Percentiles rank a stretch among this genome's conserved stretches.
phyloP scores from a whole-genome alignment of 2,329 filamentous ascomycete genomes.

The Cladosporium austrohemisphaericum region DNA sequence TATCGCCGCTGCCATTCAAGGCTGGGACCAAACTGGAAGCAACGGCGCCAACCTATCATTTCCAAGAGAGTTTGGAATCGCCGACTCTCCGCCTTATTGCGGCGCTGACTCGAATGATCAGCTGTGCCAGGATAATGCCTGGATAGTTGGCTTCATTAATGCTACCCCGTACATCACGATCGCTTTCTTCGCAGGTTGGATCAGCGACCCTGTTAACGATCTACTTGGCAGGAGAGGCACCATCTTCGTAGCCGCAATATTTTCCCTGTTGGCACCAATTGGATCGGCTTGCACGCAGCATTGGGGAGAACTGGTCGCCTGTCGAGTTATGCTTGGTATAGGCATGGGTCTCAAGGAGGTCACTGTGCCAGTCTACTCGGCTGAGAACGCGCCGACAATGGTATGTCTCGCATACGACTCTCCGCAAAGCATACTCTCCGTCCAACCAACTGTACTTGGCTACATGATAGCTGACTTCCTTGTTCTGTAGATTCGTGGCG shows the following conservation, averaged over 20 bases:
- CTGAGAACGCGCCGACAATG: slow-evolving; percentile 53
- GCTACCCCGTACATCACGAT: slow-evolving; percentile 49
- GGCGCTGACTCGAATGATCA: slow-evolving; percentile 3
- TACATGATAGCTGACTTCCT: no score
- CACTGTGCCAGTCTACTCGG: slow-evolving; percentile 50
- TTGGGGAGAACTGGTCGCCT: slow-evolving; percentile 36
- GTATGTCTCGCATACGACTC: no score
- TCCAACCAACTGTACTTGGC: no score
- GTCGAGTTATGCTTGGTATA: slow-evolving; percentile 32
- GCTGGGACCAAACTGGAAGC: slow-evolving; percentile 52
- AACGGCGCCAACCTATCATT: slow-evolving; percentile 58
- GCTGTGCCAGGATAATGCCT: slow-evolving; percentile 39
- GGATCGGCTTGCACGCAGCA: slow-evolving; percentile 35
- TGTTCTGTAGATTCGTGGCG: slow-evolving; percentile 43
- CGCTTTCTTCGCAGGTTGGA: slow-evolving; percentile 8
- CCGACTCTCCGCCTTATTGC: slow-evolving; percentile 23
- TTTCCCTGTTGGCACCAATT: slow-evolving; percentile 58
- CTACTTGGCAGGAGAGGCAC: slow-evolving; percentile 26
- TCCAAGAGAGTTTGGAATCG: slow-evolving; percentile 52
- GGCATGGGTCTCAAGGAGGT: slow-evolving; percentile 44
- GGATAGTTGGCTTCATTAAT: slow-evolving; percentile 64
- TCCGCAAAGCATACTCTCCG: no score
- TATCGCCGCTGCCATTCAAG: slow-evolving; percentile 63
- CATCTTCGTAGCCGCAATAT: slow-evolving; percentile 38
- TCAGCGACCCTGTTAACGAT: slow-evolving; percentile 33